phyloP scores from a whole-genome alignment of 2,329 filamentous ascomycete genomes.

The Botrytis pseudocinerea region DNA sequence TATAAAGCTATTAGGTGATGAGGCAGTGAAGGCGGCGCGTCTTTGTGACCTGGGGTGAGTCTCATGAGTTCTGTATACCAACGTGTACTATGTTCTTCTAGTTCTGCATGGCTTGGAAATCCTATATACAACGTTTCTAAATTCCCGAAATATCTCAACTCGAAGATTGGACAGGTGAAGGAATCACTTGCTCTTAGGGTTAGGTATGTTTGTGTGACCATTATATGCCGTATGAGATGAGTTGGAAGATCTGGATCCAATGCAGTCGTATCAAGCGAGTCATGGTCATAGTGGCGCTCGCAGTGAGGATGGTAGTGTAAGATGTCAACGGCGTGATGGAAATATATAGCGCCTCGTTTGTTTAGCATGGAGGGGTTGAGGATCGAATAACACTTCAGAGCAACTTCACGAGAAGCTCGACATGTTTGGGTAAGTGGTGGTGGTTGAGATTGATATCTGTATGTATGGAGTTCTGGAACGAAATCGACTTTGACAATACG shows the following conservation, averaged over 20 bases:
- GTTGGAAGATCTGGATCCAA: conserved; percentile 12
- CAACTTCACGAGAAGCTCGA: conserved; percentile 10
- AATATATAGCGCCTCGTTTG: conserved; percentile 4
- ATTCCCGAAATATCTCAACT: neutral
- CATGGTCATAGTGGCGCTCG: neutral
- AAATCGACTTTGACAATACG: neutral
- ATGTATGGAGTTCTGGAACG: neutral
- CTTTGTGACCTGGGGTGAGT: neutral
- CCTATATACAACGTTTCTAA: conserved; percentile 17
- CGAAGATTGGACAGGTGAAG: conserved; percentile 10
- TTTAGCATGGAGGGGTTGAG: conserved; percentile 1
- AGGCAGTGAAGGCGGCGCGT: neutral
- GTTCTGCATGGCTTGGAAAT: neutral
- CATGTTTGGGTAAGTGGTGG: conserved; percentile 13
- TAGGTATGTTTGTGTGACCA: conserved; percentile 18
- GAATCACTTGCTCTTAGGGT: conserved; percentile 1
- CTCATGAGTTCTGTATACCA: conserved; percentile 18
- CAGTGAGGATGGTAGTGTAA: conserved; percentile 5
- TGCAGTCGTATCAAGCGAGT: neutral
- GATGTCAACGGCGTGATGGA: conserved; percentile 3
- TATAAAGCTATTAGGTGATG: neutral
- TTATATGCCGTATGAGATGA: conserved; percentile 13
- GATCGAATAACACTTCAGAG: neutral
- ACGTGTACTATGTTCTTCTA: neutral
- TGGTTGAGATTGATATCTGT: conserved; percentile 10